These are phyloP conservation scores for Agapanthus africanus DNA, from an alignment of 106 monocot genomes.

Conservation along the genomic window DNA sequence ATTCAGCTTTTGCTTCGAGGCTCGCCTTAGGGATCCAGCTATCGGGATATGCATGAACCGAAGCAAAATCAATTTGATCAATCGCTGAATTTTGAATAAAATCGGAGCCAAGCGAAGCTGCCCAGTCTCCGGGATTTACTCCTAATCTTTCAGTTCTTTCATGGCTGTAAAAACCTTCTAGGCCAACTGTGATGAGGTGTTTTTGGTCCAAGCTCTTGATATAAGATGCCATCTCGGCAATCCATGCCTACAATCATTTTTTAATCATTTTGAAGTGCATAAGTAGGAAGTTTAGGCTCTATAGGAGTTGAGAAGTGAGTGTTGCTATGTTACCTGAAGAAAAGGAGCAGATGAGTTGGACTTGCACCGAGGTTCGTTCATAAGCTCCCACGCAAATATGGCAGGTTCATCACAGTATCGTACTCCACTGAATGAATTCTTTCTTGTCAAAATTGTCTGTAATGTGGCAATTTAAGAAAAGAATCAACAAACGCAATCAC, in stretches of 20 bases:
- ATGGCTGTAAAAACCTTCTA: constrained; percentile 84
- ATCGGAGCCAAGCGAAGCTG: constrained; percentile 72
- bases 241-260: constrained; percentile 95
- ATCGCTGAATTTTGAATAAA: constrained; percentile 73
- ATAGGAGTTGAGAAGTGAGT: neutral
- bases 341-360: constrained; percentile 68
- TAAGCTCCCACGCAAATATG: constrained; percentile 96
- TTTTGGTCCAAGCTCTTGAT: constrained; percentile 69
- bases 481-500: neutral
- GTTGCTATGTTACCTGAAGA: constrained; percentile 51
- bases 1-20: constrained; percentile 45
- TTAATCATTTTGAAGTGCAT: constrained; percentile 9
- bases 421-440: constrained; percentile 68
- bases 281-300: neutral
- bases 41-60: constrained; percentile 95
- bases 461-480: constrained; percentile 1
- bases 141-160: constrained; percentile 35
- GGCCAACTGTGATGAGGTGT: constrained; percentile 78
- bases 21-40: constrained; percentile 77
- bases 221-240: constrained; percentile 76
- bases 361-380: constrained; percentile 84
- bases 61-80: constrained; percentile 75
- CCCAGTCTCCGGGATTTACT: constrained; percentile 84
- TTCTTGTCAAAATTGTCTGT: constrained; percentile 74
- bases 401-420: constrained; percentile 81